Percentiles rank a stretch among this genome's conserved stretches.
Conservation (phyloP, 2,329 filamentous ascomycete genomes). For the Nemania diffusa region DNA sequence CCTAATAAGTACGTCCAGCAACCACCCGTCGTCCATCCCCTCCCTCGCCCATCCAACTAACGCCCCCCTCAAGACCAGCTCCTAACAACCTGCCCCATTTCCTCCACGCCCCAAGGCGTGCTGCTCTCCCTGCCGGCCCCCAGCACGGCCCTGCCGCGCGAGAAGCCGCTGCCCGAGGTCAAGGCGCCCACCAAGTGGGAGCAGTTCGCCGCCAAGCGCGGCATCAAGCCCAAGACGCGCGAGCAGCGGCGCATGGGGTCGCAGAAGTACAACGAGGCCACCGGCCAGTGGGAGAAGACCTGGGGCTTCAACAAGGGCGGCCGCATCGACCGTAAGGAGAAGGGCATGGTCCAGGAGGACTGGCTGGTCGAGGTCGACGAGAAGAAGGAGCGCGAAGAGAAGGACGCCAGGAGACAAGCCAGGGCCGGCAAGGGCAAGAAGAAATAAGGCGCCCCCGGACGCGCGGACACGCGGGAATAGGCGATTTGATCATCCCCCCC, state of each 20-base stretch:
- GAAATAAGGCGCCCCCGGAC: conserved; percentile 30
- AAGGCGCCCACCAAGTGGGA: conserved; percentile 95
- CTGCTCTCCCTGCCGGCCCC: conserved; percentile 80
- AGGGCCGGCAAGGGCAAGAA: conserved; percentile 45
- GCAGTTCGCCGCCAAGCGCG: conserved; percentile 95
- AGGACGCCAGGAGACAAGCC: conserved; percentile 34
- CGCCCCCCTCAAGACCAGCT: conserved; percentile 66
- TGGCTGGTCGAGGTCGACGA: conserved; percentile 94
- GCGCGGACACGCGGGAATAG: background rate
- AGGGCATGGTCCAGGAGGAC: conserved; percentile 73
- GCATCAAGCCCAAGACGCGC: conserved; percentile 88
- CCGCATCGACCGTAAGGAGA: conserved; percentile 82
- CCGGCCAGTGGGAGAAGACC: conserved; percentile 88
- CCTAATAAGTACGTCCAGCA: conserved; percentile 74
- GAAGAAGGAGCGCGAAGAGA: conserved; percentile 58
- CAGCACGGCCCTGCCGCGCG: conserved; percentile 80
- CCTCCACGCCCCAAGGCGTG: conserved; percentile 74
- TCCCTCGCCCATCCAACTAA: background rate
- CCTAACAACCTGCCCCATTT: conserved; percentile 85
- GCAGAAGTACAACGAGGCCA: conserved; percentile 84
- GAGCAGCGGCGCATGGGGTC: conserved; percentile 76
- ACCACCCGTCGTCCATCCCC: background rate
- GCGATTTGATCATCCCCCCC: background rate
- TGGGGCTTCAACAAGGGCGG: conserved; percentile 77
- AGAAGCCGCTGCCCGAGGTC: conserved; percentile 86